Percentiles rank a stretch among this genome's conserved stretches.
These are phyloP conservation scores for Moesziomyces parantarcticus DNA, from an alignment of 1,284 basidiomycete species.

Conservation along the genomic window DNA sequence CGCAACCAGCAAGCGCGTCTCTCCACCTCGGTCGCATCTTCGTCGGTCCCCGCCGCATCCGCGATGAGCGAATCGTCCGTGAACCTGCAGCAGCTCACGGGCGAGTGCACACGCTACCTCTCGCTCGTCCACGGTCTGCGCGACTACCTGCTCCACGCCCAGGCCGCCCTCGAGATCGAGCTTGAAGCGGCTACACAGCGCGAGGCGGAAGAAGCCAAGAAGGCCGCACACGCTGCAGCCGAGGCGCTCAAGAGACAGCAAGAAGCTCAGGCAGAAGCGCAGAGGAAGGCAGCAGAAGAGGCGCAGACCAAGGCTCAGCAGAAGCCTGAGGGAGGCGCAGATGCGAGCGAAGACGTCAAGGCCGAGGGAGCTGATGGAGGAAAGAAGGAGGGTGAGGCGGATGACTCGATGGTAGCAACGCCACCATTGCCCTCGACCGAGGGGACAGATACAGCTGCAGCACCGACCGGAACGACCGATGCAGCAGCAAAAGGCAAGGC, in stretches of 20 bases:
- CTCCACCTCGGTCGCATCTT: slow-evolving; percentile 7
- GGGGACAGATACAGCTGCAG: too few species aligned
- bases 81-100: slow-evolving; percentile 28
- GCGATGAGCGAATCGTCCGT: slow-evolving; percentile 18
- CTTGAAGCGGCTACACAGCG: slow-evolving; percentile 42
- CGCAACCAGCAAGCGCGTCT: slow-evolving; percentile 36
- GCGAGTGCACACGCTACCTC: slow-evolving; percentile 38
- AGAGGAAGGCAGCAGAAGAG: slow-evolving; percentile 10
- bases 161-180: slow-evolving; percentile 44
- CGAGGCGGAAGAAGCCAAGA: slow-evolving; percentile 33
- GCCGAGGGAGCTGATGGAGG: neutral
- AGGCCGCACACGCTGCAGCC: slow-evolving; percentile 29
- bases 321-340: neutral
- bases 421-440: slow-evolving; percentile 12
- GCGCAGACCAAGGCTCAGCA: slow-evolving; percentile 10
- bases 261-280: slow-evolving; percentile 16
- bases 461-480: too few species aligned
- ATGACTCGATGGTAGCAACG: slow-evolving; percentile 19
- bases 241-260: slow-evolving; percentile 29
- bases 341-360: neutral
- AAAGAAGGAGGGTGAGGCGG: slow-evolving; percentile 2
- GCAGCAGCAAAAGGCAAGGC: neutral
- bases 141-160: slow-evolving; percentile 44
- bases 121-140: slow-evolving; percentile 37
- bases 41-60: slow-evolving; percentile 12